Base-by-base conservation (phyloP, 1,284 basidiomycete genomes). In the Trichosporon sp. region DNA sequence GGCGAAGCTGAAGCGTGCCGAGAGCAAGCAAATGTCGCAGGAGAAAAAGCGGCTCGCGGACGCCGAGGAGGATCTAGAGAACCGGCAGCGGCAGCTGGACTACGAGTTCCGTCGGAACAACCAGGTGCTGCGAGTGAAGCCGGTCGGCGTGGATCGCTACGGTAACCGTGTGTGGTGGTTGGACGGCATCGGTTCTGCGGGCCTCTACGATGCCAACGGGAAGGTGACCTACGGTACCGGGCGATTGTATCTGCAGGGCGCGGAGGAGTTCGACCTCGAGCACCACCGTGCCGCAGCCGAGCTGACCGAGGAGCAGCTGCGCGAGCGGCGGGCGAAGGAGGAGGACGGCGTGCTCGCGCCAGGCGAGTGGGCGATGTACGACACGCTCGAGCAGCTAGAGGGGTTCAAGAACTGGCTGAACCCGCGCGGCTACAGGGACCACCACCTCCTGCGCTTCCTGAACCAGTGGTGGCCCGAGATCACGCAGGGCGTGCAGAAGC, bases 131-230 rank as follows among this genome's bases (percentile, higher is more conserved):
- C 88, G 96, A 62, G 89, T 93, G 56, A 91, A 92, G 75, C 93
- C 95, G 1, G 77, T 99, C 62, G 96, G 97, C 2, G 87, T 88
- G 73, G 97, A 99, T 81, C 87, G 96, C 66, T 99, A 98, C 83
- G 90, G 92, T 77, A 96, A 97, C 81, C 89, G 92, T 35, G 87
- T 98, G 72, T 99, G 95, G 95, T 99, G 96, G 96, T 92, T 98
- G 79, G 96, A 99, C 83, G 96, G 97, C 3, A 88, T 96, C 84
- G 96, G 97, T 2, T 88, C 89, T 1, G 90, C 90, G 66, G 89
- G 90, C 32, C 83, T 96, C 47, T 84, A 93, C 65, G 89, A 88
- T 29, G 89, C 76, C 5, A 72, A 76, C 25, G 88, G 90, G 32
- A 87, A 89, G 51, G 87, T 91, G 7, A 74, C 77, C 77, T 96